Evolutionary conservation across 306 rosid genomes (phyloP), one percentile per base, ranked within the genome.

Genomic region (Carpinus viminea): DNA sequence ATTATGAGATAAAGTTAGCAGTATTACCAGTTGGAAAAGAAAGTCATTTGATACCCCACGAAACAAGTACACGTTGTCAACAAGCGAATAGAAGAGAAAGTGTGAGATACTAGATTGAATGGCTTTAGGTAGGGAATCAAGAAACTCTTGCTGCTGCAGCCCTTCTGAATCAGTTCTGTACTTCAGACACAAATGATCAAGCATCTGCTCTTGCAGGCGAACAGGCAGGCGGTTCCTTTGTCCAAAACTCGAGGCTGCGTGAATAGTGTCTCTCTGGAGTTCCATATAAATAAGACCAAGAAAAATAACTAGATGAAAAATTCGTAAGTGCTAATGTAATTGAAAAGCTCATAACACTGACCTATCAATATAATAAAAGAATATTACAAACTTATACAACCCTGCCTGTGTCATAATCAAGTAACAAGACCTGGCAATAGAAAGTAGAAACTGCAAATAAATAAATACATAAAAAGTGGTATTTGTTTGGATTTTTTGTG

Each of bases 41-140:
- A 94, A 80, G 85, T 94, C 96, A 21, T 38, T 62, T 17, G 98
- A 91, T 34, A 94, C 94, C 36, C 97, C 96, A 0, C 68, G 34
- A 77, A 94, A 92, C 84, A 92, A 80, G 87, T 94, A 94, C 54
- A 87, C 84, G 1, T 72, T 81, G 53, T 92, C 89, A 50, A 92
- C 79, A 38, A 90, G 85, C 43, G 89, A 34, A 74, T 81, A 79
- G 85, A 94, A 94, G 78, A 94, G 91, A 77, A 60, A 87, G 52
- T 84, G 88, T 8, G 92, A 81, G 77, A 94, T 89, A 80, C 94
- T 85, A 13, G 94, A 89, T 76, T 84, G 83, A 69, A 94, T 94
- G 64, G 98, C 96, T 77, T 89, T 92, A 24, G 98, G 94, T 79
- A 94, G 98, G 17, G 91, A 75, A 52, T 88, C 93, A 52, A 94